Conservation (phyloP, 371 early-diverging fungal species). For the Caulochytrium protostelioides region DNA sequence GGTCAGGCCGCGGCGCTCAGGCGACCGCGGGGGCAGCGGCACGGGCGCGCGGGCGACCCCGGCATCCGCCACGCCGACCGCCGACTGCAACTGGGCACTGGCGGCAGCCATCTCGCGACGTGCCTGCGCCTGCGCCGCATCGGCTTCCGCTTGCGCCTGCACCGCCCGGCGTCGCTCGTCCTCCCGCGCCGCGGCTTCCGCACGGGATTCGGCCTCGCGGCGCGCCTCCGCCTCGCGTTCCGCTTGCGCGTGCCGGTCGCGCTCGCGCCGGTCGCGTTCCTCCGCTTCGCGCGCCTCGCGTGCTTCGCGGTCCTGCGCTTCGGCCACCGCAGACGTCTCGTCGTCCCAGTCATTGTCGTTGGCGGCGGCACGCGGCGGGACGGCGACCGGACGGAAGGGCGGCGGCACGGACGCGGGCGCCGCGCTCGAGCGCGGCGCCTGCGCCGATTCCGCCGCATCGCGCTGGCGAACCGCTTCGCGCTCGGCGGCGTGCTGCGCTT, state of each 20-base stretch:
- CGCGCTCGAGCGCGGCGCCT: too few species aligned
- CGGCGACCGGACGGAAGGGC: too few species aligned
- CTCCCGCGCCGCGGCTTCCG: slow-evolving; percentile 11
- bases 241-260: slow-evolving; percentile 11
- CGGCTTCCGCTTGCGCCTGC: slow-evolving; percentile 11
- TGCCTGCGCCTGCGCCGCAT: slow-evolving; percentile 7
- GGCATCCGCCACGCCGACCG: not conserved
- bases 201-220: slow-evolving; percentile 5
- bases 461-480: slow-evolving; percentile 7
- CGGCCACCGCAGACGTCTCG: slow-evolving; percentile 21
- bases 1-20: slow-evolving; percentile 12
- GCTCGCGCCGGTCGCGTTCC: slow-evolving; percentile 8
- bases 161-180: slow-evolving; percentile 15
- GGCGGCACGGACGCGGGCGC: too few species aligned
- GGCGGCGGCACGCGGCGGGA: too few species aligned
- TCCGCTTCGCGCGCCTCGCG: slow-evolving; percentile 15
- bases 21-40: slow-evolving; percentile 10
- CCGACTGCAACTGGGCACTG: too few species aligned
- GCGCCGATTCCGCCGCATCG: slow-evolving; percentile 12
- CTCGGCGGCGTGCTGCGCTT: slow-evolving; percentile 6
- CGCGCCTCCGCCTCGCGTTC: slow-evolving; percentile 14
- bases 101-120: too few species aligned
- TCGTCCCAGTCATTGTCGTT: slow-evolving; percentile 21
- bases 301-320: slow-evolving; percentile 15
- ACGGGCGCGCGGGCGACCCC: slow-evolving; percentile 2